These are phyloP conservation scores for Epithemia pelagica DNA, from an alignment of 108 stramenopile genomes.

Conservation along the genomic window DNA sequence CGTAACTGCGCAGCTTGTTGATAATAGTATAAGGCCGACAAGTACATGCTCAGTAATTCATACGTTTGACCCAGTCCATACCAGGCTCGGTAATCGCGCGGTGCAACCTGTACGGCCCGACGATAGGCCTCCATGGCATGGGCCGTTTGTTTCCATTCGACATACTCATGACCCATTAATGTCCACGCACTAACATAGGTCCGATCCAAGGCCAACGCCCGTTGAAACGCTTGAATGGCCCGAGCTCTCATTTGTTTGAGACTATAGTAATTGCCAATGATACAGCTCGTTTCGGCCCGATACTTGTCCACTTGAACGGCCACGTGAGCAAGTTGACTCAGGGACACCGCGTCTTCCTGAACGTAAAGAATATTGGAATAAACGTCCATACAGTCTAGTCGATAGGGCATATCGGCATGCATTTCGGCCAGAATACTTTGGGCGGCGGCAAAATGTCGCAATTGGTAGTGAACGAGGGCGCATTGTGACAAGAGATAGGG, in stretches of 20 bases:
- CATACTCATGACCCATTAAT: conserved; percentile 95
- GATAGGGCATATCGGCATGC: conserved; percentile 69
- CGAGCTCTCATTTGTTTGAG: conserved; percentile 91
- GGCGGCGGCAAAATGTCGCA: conserved; percentile 86
- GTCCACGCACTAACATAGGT: conserved; percentile 94
- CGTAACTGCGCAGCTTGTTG: conserved; percentile 88
- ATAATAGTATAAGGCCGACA: conserved; percentile 95
- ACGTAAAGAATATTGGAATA: conserved; percentile 94
- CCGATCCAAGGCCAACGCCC: conserved; percentile 87
- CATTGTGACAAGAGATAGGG: conserved; percentile 68
- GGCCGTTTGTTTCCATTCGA: conserved; percentile 95
- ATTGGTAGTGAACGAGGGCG: conserved; percentile 84
- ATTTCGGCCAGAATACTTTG: conserved; percentile 76
- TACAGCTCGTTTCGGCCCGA: conserved; percentile 93
- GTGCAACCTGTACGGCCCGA: conserved; percentile 90
- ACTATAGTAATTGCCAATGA: conserved; percentile 96
- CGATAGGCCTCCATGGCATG: conserved; percentile 98
- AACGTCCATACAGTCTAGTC: conserved; percentile 89
- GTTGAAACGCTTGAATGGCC: conserved; percentile 94
- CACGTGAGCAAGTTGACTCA: conserved; percentile 82
- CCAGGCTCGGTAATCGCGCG: conserved; percentile 95
- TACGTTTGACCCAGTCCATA: conserved; percentile 99
- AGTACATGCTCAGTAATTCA: conserved; percentile 92
- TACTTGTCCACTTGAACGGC: conserved; percentile 87
- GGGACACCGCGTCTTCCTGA: conserved; percentile 78